phyloP scores from a whole-genome alignment of 1,139 yeast genomes.

The Suhomyces bolitotheri region DNA sequence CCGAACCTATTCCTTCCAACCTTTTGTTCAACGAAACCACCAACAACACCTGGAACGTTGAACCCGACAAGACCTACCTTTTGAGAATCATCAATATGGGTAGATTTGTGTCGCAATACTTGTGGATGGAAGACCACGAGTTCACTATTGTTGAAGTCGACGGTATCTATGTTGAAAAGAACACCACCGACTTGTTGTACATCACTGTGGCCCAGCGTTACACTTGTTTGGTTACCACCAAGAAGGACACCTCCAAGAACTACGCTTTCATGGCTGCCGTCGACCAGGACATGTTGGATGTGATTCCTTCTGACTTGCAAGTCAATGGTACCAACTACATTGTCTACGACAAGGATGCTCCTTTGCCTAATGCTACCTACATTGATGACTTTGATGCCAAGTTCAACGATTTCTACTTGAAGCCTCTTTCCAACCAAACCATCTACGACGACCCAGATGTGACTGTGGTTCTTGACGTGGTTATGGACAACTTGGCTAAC shows the following conservation, averaged over 20 bases:
- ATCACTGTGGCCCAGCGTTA: constrained; percentile 80
- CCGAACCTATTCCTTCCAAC: constrained; percentile 90
- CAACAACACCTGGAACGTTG: constrained; percentile 66
- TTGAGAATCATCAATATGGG: constrained; percentile 79
- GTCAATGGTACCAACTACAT: constrained; percentile 74
- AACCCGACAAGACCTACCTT: constrained; percentile 80
- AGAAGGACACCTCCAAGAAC: constrained; percentile 57
- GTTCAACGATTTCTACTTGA: constrained; percentile 66
- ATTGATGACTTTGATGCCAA: constrained; percentile 42
- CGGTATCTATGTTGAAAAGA: constrained; percentile 72
- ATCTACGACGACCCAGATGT: constrained; percentile 66
- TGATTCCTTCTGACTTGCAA: constrained; percentile 58
- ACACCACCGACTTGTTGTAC: constrained; percentile 59
- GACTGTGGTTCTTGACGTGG: constrained; percentile 62
- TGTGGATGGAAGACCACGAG: constrained; percentile 82
- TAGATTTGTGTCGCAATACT: constrained; percentile 82
- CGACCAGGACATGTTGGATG: constrained; percentile 80
- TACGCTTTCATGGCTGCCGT: constrained; percentile 76
- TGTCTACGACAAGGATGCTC: constrained; percentile 51
- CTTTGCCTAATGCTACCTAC: constrained; percentile 20
- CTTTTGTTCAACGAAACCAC: constrained; percentile 76
- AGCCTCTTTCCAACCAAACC: constrained; percentile 54
- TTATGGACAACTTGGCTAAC: constrained; percentile 74
- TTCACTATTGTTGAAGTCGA: constrained; percentile 82
- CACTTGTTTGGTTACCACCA: constrained; percentile 70